Base-by-base conservation (phyloP, 2,329 filamentous ascomycete species). In the Penicillium sclerotiorum region DNA sequence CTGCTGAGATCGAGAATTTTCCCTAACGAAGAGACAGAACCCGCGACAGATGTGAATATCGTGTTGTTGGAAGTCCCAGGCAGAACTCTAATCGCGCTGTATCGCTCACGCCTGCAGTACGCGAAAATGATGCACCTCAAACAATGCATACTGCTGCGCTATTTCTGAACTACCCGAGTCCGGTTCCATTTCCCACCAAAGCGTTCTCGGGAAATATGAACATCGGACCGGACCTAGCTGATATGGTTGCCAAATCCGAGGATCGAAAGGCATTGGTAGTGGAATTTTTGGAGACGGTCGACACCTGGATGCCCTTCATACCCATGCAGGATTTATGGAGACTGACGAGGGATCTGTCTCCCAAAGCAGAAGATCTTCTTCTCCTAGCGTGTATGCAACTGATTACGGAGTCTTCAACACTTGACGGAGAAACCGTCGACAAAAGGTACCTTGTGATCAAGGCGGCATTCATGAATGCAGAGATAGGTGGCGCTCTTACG, bases 401-500 rank as follows among this genome's bases (percentile, higher is more conserved):
- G 27, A 28, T 43, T 30, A 39, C 33, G 11, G 38, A 41, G 27
- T 25, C 25, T 11, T 11, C 37, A 8, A 28, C 44, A n/a, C n/a
- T n/a, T 5, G 51, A n/a, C 5, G 32, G 35, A 9, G 22, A 47
- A 7, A 43, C 22, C 2, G 21, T 47, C n/a, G 48, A 47, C 32
- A 30, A 25, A 17, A 15, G 39, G 7, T 54, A 54, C 33, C 21
- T 54, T 12, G 51, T 39, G 17, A 27, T 54, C 8, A 54, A 54
- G 27, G 39, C 47, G 13, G 36, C 27, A 3, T 38, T 54, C 27
- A 17, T 51, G 12, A 47, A 23, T 11, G 27, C 45, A 15, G 77
- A 80, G 52, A 62, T 69, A 5, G 64, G 67, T 32, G 77, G 77
- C 21, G 67, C 66, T 7, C 65, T 73, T 8, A 75, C 72, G 21